Conservation (phyloP, 257 asterid genomes). For the Forsythia suspensa region DNA sequence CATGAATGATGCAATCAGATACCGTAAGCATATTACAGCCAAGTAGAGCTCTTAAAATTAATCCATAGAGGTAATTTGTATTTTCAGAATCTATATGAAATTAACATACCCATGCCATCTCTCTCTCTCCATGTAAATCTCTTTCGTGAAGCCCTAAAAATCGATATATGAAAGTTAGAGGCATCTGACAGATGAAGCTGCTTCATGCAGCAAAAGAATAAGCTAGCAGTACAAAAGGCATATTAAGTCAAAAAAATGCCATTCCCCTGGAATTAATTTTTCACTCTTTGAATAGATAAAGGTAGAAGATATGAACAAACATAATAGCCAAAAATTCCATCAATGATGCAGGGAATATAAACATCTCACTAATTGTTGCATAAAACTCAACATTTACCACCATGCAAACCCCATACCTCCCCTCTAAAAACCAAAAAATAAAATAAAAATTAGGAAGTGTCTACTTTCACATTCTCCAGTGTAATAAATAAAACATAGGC, state of each 20-base stretch:
- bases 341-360: background rate
- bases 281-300: background rate
- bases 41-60: background rate
- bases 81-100: conserved; percentile 10
- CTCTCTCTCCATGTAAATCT: conserved; percentile 90
- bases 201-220: conserved; percentile 11
- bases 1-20: conserved; percentile 3
- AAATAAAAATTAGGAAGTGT: background rate
- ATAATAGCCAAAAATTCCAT: background rate
- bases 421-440: background rate
- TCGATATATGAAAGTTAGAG: conserved; percentile 25
- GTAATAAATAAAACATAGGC: background rate
- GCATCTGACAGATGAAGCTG: conserved; percentile 17
- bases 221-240: conserved; percentile 2
- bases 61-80: background rate
- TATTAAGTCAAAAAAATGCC: background rate
- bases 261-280: background rate
- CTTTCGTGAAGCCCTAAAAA: conserved; percentile 92
- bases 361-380: background rate
- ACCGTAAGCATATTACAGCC: background rate
- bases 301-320: background rate
- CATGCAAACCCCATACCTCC: background rate
- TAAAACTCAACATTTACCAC: background rate
- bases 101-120: conserved; percentile 92
- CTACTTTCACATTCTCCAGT: background rate